Base-by-base conservation (phyloP, 352 stramenopile species). In the Phytophthora europaea region DNA sequence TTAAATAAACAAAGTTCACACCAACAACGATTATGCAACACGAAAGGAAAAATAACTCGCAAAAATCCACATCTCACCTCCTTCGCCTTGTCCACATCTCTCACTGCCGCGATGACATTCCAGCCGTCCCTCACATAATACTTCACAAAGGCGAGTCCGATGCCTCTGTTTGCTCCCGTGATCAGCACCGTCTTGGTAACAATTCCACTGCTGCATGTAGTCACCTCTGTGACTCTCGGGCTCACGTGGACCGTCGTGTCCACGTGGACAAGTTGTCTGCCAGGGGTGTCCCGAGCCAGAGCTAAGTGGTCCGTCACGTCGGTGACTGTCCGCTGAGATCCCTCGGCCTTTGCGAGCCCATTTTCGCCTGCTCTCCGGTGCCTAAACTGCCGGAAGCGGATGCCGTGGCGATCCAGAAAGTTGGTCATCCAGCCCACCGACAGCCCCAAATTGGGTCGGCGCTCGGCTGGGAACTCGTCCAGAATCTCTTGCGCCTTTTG, bases 91-190 rank as follows among this genome's bases (percentile, higher is more conserved):
- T 67, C 31, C 12, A 65, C n/a, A 57, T 75, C 65, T 59, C 80
- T 73, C n/a, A 65, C 69, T 3, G 76, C 52, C 5, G 73, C 80
- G 51, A 90, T 87, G 56, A 90, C 83, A n/a, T 84, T 72, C 83
- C 81, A 91, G 0, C 81, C 83, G 23, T 79, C 54, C n/a, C 22
- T 54, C 43, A 70, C 61, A 70, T 89, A 89, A 40, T 86, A 73
- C 52, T 75, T 67, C 20, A 76, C 75, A 57, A 90, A 80, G 1
- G 70, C 65, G 43, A 90, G 61, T 10, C 84, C 83, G 23, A 89
- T 83, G 43, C 83, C 73, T 20, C 72, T 72, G 53, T 61, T 81
- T 7, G 68, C 75, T 4, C 84, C 84, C 1, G 84, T 89, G 31
- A 91, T 77, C 13, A 90, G 20, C 15, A 88, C 83, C 9, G 72